These are phyloP conservation scores for Prunus salicina DNA, from an alignment of 306 rosid genomes.

Conservation along the genomic window DNA sequence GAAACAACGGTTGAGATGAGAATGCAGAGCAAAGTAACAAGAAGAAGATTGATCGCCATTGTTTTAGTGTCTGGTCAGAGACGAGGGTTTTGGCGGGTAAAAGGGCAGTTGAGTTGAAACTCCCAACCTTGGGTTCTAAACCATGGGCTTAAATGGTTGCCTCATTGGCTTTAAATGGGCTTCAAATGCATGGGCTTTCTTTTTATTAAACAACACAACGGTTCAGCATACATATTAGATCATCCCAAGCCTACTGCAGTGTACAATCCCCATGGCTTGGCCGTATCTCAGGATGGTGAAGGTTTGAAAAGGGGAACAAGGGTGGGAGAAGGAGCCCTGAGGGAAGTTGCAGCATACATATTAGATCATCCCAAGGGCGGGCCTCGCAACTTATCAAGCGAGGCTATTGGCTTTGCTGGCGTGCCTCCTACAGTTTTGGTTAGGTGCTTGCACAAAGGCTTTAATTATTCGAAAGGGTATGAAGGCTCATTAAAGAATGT, in stretches of 20 bases:
- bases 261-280: conserved; percentile 82
- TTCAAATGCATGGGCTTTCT: no score
- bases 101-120: no score
- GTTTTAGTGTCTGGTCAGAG: no score
- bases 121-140: no score
- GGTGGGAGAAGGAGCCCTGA: conserved; percentile 91
- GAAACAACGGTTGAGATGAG: conserved; percentile 17
- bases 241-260: conserved; percentile 67
- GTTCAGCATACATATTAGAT: no score
- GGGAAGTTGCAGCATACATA: conserved; percentile 96
- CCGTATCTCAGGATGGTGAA: conserved; percentile 66
- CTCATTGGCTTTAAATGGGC: no score
- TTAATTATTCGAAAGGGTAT: conserved; percentile 59
- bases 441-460: conserved; percentile 63
- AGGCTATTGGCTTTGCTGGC: conserved; percentile 72
- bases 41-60: no score
- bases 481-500: conserved; percentile 28
- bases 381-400: conserved; percentile 46
- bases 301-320: conserved; percentile 88
- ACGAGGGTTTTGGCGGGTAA: no score
- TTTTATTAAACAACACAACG: no score
- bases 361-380: conserved; percentile 75
- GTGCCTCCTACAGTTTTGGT: conserved; percentile 81
- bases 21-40: conserved; percentile 16
- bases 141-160: no score